These are phyloP conservation scores for Colletotrichum simmondsii DNA, from an alignment of 2,329 filamentous ascomycete genomes.

Conservation along the genomic window DNA sequence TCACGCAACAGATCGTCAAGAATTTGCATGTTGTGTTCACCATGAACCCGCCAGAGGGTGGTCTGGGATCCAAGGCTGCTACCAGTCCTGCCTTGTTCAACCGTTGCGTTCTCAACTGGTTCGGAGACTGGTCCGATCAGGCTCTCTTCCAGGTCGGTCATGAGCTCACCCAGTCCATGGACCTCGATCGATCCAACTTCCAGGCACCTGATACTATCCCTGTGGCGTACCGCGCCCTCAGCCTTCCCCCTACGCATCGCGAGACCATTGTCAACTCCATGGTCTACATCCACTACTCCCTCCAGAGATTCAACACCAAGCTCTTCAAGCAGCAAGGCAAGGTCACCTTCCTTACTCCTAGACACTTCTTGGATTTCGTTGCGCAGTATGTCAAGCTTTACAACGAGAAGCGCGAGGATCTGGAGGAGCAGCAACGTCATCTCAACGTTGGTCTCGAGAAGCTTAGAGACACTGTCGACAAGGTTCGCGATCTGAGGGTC, in stretches of 20 bases:
- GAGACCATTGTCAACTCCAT: conserved; percentile 96
- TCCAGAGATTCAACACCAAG: conserved; percentile 89
- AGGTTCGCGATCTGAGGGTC: conserved; percentile 90
- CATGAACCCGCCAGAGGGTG: conserved; percentile 98
- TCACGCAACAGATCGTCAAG: conserved; percentile 98
- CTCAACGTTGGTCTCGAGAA: conserved; percentile 98
- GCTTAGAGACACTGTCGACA: conserved; percentile 94
- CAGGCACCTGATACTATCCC: conserved; percentile 90
- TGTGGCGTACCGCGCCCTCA: conserved; percentile 88
- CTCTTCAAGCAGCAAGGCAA: conserved; percentile 92
- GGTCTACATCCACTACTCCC: conserved; percentile 98
- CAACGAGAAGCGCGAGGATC: conserved; percentile 96
- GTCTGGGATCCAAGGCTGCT: conserved; percentile 93
- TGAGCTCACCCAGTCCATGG: conserved; percentile 95
- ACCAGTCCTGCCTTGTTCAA: conserved; percentile 99
- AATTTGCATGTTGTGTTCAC: conserved; percentile 99
- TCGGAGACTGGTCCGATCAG: conserved; percentile 99
- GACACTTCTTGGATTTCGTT: conserved; percentile 98
- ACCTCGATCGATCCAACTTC: conserved; percentile 90
- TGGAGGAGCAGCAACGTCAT: conserved; percentile 98
- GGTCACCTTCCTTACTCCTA: conserved; percentile 91
- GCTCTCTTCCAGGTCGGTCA: conserved; percentile 97
- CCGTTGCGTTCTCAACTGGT: conserved; percentile 99
- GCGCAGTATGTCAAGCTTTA: conserved; percentile 97
- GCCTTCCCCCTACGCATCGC: conserved; percentile 86